Conservation (phyloP, 306 rosid species). For the Elaeagnus macrophylla region DNA sequence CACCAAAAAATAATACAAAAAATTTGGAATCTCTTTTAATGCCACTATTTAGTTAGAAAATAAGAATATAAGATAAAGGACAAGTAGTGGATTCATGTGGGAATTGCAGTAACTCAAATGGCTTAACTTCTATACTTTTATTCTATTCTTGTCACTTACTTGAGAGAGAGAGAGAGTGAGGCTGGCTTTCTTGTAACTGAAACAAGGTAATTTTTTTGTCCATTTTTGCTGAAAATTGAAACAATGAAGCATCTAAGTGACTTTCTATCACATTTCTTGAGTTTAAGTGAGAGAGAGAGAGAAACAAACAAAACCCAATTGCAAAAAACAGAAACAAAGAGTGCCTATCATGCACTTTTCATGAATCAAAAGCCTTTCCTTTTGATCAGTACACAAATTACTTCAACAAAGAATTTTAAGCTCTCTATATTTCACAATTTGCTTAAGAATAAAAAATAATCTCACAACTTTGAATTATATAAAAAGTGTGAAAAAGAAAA, state of each 20-base stretch:
- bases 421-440: background rate
- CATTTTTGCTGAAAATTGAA: background rate
- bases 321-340: slow-evolving; percentile 14
- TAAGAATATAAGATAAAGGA: slow-evolving; percentile 35
- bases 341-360: slow-evolving; percentile 43
- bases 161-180: slow-evolving; percentile 9
- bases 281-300: no score
- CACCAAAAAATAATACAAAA: no score
- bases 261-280: no score
- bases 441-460: slow-evolving; percentile 37
- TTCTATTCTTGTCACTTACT: slow-evolving; percentile 38
- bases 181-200: slow-evolving; percentile 46
- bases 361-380: slow-evolving; percentile 30
- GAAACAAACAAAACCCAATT: background rate
- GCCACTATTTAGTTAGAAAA: background rate
- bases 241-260: no score
- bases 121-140: slow-evolving; percentile 26
- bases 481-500: slow-evolving; percentile 10
- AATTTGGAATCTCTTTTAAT: no score
- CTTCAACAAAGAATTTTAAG: no score
- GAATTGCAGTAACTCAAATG: slow-evolving; percentile 45
- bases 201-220: slow-evolving; percentile 34
- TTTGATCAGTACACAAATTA: slow-evolving; percentile 9
- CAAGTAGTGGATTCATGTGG: slow-evolving; percentile 72
- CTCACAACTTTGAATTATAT: slow-evolving; percentile 16